Evolutionary conservation across 306 rosid species (phyloP).

Genomic region (Pyrus communis): DNA sequence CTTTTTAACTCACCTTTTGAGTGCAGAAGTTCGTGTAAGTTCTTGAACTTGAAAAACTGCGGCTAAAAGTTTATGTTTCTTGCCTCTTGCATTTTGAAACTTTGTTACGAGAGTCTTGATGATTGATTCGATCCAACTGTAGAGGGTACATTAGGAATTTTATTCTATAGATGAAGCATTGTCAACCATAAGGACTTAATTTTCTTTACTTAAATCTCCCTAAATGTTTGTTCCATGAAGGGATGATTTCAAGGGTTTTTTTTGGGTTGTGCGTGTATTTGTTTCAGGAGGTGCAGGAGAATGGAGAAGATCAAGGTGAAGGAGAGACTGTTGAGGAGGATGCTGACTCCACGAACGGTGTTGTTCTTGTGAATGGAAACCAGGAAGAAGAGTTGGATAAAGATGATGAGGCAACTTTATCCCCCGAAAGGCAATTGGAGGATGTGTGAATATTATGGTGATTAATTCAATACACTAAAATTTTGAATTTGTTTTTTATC

Average conservation of each 20-base stretch:
- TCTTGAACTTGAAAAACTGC: background rate
- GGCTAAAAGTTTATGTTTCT: background rate
- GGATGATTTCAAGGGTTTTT: background rate
- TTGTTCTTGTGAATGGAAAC: slow-evolving; percentile 28
- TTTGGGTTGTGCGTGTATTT: background rate
- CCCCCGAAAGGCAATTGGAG: slow-evolving; percentile 22
- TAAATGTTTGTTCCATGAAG: background rate
- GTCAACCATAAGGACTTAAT: background rate
- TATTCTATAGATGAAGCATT: background rate
- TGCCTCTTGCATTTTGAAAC: background rate
- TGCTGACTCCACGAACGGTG: slow-evolving; percentile 31
- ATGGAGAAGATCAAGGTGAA: slow-evolving; percentile 24
- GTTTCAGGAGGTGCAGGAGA: slow-evolving; percentile 22
- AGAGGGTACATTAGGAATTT: background rate
- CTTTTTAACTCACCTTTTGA: background rate
- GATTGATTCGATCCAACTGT: background rate
- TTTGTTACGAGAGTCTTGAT: background rate
- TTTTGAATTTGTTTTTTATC: background rate
- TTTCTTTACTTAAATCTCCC: background rate
- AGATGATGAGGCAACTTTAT: slow-evolving; percentile 19
- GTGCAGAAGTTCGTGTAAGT: background rate
- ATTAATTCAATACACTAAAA: slow-evolving; percentile 11
- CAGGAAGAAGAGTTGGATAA: slow-evolving; percentile 35
- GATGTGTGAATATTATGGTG: slow-evolving; percentile 28
- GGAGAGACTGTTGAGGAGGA: slow-evolving; percentile 32